These are phyloP conservation scores for Immersiporthe knoxdaviesiana DNA, from an alignment of 2,329 filamentous ascomycete genomes.

Conservation along the genomic window DNA sequence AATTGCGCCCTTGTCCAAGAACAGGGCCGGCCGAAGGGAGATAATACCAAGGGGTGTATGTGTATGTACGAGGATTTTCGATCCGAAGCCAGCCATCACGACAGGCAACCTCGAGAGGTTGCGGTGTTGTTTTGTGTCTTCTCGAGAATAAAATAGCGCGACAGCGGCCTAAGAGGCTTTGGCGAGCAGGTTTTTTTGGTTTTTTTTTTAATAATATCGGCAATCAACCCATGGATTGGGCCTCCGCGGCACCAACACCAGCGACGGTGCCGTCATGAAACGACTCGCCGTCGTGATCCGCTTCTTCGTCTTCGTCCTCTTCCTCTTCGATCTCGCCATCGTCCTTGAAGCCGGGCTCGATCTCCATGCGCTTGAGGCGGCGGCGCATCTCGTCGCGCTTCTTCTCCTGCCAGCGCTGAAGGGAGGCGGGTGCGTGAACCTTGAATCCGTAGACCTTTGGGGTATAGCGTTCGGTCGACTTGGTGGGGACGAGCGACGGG, in stretches of 20 bases:
- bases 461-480: constrained; percentile 83
- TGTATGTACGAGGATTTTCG: neutral
- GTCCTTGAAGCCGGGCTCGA: constrained; percentile 81
- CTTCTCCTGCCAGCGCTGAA: constrained; percentile 88
- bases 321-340: constrained; percentile 62
- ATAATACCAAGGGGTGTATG: neutral
- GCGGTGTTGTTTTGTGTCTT: neutral
- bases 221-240: constrained; percentile 13
- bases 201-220: no score
- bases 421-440: constrained; percentile 84
- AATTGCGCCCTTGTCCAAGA: neutral
- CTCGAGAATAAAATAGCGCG: neutral
- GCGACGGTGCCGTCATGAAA: constrained; percentile 35
- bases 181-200: no score
- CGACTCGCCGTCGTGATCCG: constrained; percentile 54
- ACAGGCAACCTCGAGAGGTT: neutral
- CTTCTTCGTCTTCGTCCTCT: constrained; percentile 68
- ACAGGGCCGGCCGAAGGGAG: neutral
- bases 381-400: constrained; percentile 82
- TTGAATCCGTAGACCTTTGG: constrained; percentile 94
- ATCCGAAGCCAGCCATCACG: neutral
- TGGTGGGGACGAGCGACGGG: constrained; percentile 82
- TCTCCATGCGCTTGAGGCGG: constrained; percentile 68
- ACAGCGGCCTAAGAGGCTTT: neutral
- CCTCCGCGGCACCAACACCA: constrained; percentile 13